Evolutionary conservation across 306 rosid genomes (phyloP), one percentile per base, ranked within the genome.

Genomic region (Luffa aegyptiaca): DNA sequence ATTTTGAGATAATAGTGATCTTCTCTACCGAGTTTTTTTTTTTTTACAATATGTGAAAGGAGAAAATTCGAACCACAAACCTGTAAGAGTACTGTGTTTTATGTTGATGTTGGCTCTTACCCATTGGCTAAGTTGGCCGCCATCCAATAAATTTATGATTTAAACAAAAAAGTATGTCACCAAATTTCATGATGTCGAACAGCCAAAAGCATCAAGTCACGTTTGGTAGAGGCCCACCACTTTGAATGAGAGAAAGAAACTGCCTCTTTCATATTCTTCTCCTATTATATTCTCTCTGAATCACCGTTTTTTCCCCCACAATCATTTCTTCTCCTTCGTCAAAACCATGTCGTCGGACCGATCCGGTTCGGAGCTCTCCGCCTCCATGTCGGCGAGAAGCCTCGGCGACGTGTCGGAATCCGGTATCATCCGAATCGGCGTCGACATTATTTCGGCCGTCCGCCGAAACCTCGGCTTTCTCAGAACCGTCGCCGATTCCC

Each of bases 371-470:
- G 83, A 86, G 55, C 71, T 79, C 63, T 84, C 88, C 6, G 73
- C 81, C 59, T 85, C 75, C 85, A 31, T 78, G 1, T 90, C 88
- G 5, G 81, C 88, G 5, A 82, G 88, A 84, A 89, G 89, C 46
- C 87, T 84, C 82, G 85, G 88, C 80, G 92, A 86, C 66, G 36
- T 80, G 6, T 88, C 94, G 17, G 93, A 92, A 65, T 66, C 81
- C 9, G 76, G 84, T 39, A 70, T 89, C 0, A 45, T 84, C 62
- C 77, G 81, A 41, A 51, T 91, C 20, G 85, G 97, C 14, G n/a
- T 90, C 61, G 97, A 94, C 85, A 88, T 94, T 77, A 92, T 89
- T 0, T 84, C 91, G 2, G 97, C 97, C 5, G 88, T 94, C 9
- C 84, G 93, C 78, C 85, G 88, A 57, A 94, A 86, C 44, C 80